Percentiles rank a stretch among this genome's conserved stretches.
Conservation (phyloP, 331 rosid genomes). For the Pyracantha coccinea region DNA sequence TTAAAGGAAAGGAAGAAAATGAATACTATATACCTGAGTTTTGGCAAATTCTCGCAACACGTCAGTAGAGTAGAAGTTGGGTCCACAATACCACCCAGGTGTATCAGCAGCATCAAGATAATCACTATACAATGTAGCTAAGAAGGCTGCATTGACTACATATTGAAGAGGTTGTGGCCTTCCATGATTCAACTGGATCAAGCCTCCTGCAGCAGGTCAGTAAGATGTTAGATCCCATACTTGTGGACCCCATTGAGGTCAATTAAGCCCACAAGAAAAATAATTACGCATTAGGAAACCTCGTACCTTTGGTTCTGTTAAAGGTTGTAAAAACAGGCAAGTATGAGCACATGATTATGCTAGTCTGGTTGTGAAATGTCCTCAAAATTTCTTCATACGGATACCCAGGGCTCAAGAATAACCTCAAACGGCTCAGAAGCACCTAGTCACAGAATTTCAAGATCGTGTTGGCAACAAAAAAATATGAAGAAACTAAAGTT, state of each 20-base stretch:
- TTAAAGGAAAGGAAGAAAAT: neutral
- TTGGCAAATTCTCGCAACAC: conserved; percentile 79
- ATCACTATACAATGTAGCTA: conserved; percentile 88
- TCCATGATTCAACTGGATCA: conserved; percentile 93
- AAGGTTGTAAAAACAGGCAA: conserved; percentile 80
- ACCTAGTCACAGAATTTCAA: conserved; percentile 40
- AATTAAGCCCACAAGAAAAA: neutral
- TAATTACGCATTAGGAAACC: conserved; percentile 6
- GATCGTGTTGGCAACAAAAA: neutral
- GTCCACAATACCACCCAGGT: conserved; percentile 99
- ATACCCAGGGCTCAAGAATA: conserved; percentile 99
- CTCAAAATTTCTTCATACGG: conserved; percentile 93
- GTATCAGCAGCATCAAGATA: conserved; percentile 98
- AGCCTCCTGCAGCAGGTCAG: conserved; percentile 54
- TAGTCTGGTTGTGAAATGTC: conserved; percentile 93
- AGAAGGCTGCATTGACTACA: conserved; percentile 91
- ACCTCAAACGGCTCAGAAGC: conserved; percentile 89
- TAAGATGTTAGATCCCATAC: conserved; percentile 8
- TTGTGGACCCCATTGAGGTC: conserved; percentile 2
- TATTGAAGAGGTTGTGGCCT: conserved; percentile 98
- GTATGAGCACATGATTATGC: conserved; percentile 90
- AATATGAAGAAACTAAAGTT: neutral
- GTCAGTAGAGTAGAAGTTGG: conserved; percentile 78
- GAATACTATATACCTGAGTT: conserved; percentile 54
- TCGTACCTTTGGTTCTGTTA: conserved; percentile 85